Percentiles rank a stretch among this genome's conserved stretches.
These are phyloP conservation scores for Ceratobasidium papillatum DNA, from an alignment of 1,284 basidiomycete species.

Conservation along the genomic window DNA sequence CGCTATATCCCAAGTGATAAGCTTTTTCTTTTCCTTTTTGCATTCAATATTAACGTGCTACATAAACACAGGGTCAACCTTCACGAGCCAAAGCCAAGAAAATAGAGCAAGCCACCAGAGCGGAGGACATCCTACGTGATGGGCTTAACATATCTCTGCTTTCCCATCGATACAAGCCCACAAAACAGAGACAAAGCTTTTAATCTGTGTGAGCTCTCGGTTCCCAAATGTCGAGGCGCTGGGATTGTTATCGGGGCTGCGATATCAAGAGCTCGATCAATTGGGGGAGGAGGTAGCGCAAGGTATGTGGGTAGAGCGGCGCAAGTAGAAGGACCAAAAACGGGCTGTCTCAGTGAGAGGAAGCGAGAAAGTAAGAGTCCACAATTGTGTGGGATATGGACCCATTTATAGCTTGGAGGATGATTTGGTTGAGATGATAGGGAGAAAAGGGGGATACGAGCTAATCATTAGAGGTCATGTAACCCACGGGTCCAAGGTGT, in stretches of 20 bases:
- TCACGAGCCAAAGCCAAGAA: too few species aligned
- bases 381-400: constrained; percentile 61
- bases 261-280: constrained; percentile 33
- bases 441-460: too few species aligned
- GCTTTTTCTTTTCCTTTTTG: too few species aligned
- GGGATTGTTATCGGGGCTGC: constrained; percentile 47
- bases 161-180: constrained; percentile 55
- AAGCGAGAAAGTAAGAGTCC: constrained; percentile 58
- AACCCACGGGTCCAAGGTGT: constrained; percentile 56
- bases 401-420: constrained; percentile 58
- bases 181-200: constrained; percentile 59
- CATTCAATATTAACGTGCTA: too few species aligned
- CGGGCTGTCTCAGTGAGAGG: constrained; percentile 48
- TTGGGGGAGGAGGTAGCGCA: constrained; percentile 39
- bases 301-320: constrained; percentile 55
- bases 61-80: too few species aligned
- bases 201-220: constrained; percentile 61
- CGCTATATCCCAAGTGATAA: too few species aligned
- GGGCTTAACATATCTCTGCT: constrained; percentile 55
- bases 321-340: constrained; percentile 55
- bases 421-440: constrained; percentile 22
- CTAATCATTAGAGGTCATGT: constrained; percentile 57
- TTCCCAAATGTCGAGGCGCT: constrained; percentile 54
- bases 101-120: too few species aligned
- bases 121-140: constrained; percentile 56